Conservation (phyloP, 805 yeast genomes). For the Starmerella floris region DNA sequence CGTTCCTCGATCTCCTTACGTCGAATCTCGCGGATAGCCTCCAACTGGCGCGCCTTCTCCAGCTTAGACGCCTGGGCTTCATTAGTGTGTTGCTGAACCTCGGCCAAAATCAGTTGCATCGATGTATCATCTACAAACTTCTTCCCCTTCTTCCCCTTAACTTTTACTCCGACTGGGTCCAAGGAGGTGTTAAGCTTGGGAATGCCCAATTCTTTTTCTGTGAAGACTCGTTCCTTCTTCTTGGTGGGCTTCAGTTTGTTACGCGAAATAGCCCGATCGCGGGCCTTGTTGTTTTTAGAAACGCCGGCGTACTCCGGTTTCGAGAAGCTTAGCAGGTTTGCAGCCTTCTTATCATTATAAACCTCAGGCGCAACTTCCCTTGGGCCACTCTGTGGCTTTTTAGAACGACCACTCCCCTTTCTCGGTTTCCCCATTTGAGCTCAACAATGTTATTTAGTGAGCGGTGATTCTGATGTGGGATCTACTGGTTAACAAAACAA, state of each 20-base stretch:
- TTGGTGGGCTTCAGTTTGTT: conserved; percentile 11
- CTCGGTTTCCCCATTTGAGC: conserved; percentile 22
- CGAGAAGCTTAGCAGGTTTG: conserved; percentile 19
- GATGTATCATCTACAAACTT: conserved; percentile 49
- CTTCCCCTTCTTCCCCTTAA: conserved; percentile 72
- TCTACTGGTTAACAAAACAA: too few species aligned
- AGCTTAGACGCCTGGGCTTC: conserved; percentile 71
- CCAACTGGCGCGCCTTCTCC: conserved; percentile 78
- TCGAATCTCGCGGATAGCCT: conserved; percentile 76
- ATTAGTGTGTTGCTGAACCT: conserved; percentile 73
- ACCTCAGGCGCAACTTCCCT: conserved; percentile 22
- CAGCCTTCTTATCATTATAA: conserved; percentile 18
- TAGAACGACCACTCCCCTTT: conserved; percentile 6
- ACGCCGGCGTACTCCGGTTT: conserved; percentile 20
- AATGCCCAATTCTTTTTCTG: conserved; percentile 65
- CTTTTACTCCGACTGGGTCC: conserved; percentile 65
- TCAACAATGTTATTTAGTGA: too few species aligned
- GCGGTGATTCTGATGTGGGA: too few species aligned
- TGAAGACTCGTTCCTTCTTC: conserved; percentile 32
- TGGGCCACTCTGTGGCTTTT: conserved; percentile 16
- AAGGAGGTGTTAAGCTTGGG: conserved; percentile 74
- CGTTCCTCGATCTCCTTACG: conserved; percentile 76
- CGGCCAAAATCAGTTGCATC: conserved; percentile 57
- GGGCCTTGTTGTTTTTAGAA: conserved; percentile 21
- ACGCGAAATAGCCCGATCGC: conserved; percentile 17